Conservation (phyloP, 1,284 basidiomycete genomes). For the Trametes pubescens region DNA sequence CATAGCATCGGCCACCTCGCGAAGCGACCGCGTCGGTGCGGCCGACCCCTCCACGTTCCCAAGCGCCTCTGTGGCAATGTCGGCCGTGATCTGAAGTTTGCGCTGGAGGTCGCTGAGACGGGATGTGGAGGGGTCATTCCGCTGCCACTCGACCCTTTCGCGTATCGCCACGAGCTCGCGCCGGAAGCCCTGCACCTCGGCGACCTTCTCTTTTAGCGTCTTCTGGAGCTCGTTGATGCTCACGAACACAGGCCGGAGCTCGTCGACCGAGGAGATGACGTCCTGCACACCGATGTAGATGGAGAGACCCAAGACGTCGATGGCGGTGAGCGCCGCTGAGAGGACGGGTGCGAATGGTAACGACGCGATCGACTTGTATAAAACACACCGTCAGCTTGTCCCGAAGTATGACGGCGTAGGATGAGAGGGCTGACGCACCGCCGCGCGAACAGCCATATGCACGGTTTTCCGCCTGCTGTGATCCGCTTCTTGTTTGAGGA, state of each 20-base stretch:
- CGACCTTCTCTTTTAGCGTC: conserved; percentile 3
- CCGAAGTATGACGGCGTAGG: no score
- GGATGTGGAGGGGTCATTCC: background rate
- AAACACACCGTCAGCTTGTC: background rate
- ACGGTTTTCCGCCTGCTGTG: background rate
- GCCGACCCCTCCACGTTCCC: background rate
- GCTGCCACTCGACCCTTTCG: background rate
- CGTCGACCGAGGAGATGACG: conserved; percentile 1
- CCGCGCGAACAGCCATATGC: background rate
- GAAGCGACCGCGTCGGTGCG: background rate
- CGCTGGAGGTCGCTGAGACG: background rate
- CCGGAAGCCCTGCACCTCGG: background rate
- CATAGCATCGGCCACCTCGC: background rate
- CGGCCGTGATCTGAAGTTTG: background rate
- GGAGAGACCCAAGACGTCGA: conserved; percentile 10
- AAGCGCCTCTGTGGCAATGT: background rate
- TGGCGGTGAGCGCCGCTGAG: conserved; percentile 10
- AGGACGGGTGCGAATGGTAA: conserved; percentile 14
- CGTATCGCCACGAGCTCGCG: background rate
- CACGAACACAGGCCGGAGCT: background rate
- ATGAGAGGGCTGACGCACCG: background rate
- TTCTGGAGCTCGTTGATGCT: background rate
- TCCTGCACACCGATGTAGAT: conserved; percentile 6
- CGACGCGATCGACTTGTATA: conserved; percentile 2
- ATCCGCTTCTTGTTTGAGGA: background rate